Base-by-base conservation (phyloP, 306 rosid species). In the Lithocarpus polystachyus region DNA sequence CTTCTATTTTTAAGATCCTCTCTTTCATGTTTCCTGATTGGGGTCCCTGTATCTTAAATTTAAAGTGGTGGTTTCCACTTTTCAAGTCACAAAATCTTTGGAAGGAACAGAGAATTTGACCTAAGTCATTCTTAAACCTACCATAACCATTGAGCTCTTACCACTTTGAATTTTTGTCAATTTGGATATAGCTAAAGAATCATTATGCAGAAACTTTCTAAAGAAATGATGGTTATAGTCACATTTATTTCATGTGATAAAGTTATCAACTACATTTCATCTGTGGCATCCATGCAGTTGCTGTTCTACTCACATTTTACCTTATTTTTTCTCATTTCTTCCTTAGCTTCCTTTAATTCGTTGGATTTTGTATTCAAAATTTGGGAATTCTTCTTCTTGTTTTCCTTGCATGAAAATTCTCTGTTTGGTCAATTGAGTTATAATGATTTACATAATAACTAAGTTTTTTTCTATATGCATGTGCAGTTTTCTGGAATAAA, bases 401-500 rank as follows among this genome's bases (percentile, higher is more conserved):
- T 70, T 57, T 53, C 72, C 60, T 51, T 68, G 76, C 22, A 56
- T 54, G 76, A 35, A 19, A 35, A 4, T 5, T 62, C 14, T 70
- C 10, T 57, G 29, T 40, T 40, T 15, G 45, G 77, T 56, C 78
- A 22, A 19, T 35, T 10, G 52, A 72, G 62, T 68, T 55, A 17
- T 68, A 28, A 37, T 78, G 54, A 33, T 84, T 40, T 72, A 5
- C 23, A 33, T 48, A 24, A 71, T 71, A 26, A 45, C 64, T 56
- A n/a, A 71, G 40, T 65, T 68, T 45, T 76, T 53, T 77, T 83
- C 82, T 65, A 15, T 56, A 57, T 81, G 53, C 43, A 24, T 76
- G 22, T 60, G 76, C 88, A 92, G 97, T 88, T 92, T 82, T 90
- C 97, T 5, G 97, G 97, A 75, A 92, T 92, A 65, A 92, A 90